Evolutionary conservation across 768 basidiomycete species (phyloP).

Genomic region (Psilocybe cyanescens): DNA sequence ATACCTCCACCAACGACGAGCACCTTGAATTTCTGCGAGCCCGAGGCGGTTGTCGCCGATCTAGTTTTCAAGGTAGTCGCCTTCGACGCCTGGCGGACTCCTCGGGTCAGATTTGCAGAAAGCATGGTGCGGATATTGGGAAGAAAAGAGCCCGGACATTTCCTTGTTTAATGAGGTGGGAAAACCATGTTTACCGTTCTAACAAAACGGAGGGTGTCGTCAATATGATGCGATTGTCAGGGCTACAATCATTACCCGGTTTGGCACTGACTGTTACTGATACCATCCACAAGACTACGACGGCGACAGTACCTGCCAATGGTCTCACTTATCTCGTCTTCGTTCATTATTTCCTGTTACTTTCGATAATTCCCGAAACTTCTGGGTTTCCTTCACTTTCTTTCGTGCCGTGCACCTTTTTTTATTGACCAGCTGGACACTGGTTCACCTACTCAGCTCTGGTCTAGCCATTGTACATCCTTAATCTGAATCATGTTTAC

Average conservation of each 20-base stretch:
- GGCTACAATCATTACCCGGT: conserved; percentile 15
- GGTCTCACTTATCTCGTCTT: neutral
- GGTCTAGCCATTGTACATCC: conserved; percentile 8
- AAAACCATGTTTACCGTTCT: neutral
- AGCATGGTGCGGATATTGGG: conserved; percentile 17
- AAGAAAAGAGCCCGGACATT: neutral
- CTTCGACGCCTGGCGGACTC: conserved; percentile 15
- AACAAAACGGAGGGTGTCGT: conserved; percentile 4
- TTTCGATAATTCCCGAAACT: neutral
- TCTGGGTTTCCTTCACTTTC: conserved; percentile 11
- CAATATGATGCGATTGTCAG: conserved; percentile 21
- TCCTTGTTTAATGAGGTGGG: neutral
- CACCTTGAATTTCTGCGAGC: conserved; percentile 71
- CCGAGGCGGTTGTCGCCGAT: conserved; percentile 41
- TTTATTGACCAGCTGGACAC: conserved; percentile 22
- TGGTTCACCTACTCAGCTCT: conserved; percentile 10
- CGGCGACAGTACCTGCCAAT: conserved; percentile 18
- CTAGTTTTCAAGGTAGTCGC: conserved; percentile 20
- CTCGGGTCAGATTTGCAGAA: conserved; percentile 13
- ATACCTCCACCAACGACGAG: conserved; percentile 87
- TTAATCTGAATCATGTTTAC: conserved; percentile 11
- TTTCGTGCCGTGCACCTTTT: conserved; percentile 19
- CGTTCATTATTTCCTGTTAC: conserved; percentile 6
- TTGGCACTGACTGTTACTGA: neutral
- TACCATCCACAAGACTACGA: neutral